These are phyloP conservation scores for Verticillium alfalfae DNA, from an alignment of 2,329 filamentous ascomycete genomes.

Conservation along the genomic window DNA sequence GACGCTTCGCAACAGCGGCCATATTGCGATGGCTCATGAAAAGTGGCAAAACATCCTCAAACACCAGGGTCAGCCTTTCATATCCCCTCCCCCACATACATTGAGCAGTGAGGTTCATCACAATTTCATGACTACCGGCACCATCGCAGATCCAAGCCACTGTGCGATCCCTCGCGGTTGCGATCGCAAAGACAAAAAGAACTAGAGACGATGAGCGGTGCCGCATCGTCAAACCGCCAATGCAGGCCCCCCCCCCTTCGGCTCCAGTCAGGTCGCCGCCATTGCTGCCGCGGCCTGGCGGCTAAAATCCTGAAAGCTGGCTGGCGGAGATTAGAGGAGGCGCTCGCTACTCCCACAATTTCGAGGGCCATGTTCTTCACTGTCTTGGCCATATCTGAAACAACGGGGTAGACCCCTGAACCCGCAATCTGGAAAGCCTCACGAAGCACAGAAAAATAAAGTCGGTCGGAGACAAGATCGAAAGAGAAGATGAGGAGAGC, in stretches of 20 bases:
- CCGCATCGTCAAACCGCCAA: neutral
- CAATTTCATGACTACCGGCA: neutral
- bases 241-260: neutral
- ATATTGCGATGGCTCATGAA: neutral
- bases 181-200: neutral
- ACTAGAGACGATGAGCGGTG: neutral
- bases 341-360: neutral
- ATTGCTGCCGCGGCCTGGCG: neutral
- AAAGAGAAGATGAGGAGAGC: neutral
- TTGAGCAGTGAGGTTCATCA: neutral
- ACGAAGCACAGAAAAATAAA: neutral
- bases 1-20: neutral
- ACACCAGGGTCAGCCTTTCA: neutral
- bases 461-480: neutral
- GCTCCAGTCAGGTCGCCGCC: neutral
- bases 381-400: constrained; percentile 2
- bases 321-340: neutral
- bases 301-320: neutral
- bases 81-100: neutral
- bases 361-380: neutral
- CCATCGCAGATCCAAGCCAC: neutral
- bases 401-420: constrained; percentile 1
- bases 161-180: neutral
- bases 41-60: neutral
- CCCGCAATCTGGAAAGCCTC: neutral